These are phyloP conservation scores for Leccinum griseonigrum DNA, from an alignment of 1,284 basidiomycete species.

Conservation along the genomic window DNA sequence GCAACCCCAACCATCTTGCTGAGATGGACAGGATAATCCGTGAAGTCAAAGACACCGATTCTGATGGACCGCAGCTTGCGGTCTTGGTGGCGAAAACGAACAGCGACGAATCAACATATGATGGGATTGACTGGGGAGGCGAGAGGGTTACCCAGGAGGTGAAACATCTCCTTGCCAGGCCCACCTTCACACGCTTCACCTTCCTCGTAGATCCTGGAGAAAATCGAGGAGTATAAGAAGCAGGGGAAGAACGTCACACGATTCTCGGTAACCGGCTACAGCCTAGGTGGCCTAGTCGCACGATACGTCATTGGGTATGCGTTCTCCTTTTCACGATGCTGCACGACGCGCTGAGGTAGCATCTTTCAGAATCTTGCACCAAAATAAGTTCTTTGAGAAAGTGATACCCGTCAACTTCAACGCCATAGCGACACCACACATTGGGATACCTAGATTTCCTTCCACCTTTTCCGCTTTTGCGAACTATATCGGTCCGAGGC, in stretches of 20 bases:
- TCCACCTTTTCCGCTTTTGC: constrained; percentile 60
- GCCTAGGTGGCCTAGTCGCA: constrained; percentile 76
- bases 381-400: constrained; percentile 65
- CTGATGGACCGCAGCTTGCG: constrained; percentile 37
- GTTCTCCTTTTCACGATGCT: too few relatives aligned
- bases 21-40: constrained; percentile 44
- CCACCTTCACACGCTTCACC: constrained; percentile 5
- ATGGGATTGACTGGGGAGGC: constrained; percentile 74
- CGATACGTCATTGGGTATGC: constrained; percentile 74
- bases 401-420: constrained; percentile 76
- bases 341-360: constrained; percentile 4
- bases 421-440: constrained; percentile 81
- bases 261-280: constrained; percentile 78
- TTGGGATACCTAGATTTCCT: constrained; percentile 62
- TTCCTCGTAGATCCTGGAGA: constrained; percentile 45
- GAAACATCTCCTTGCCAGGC: constrained; percentile 9
- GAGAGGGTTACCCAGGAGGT: constrained; percentile 70
- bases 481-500: constrained; percentile 62
- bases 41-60: constrained; percentile 32
- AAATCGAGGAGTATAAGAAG: constrained; percentile 50
- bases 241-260: constrained; percentile 55
- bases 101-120: constrained; percentile 60
- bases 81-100: constrained; percentile 54
- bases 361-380: constrained; percentile 54
- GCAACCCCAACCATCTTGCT: constrained; percentile 56